These are phyloP conservation scores for Pyricularia grisea DNA, from an alignment of 2,329 filamentous ascomycete species.

Conservation along the genomic window DNA sequence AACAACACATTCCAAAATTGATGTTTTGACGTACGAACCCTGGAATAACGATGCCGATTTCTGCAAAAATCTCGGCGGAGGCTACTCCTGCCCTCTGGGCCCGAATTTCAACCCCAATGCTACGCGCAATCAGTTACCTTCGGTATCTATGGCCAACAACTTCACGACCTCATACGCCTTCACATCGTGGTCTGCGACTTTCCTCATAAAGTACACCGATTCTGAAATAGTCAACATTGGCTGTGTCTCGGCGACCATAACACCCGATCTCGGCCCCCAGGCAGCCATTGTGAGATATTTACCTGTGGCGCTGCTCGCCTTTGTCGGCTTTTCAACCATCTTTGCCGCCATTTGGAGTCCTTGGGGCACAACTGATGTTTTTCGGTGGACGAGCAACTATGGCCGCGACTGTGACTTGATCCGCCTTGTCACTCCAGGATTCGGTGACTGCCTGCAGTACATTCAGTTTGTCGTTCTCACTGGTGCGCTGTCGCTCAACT, in stretches of 20 bases:
- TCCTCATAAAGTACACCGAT: slow-evolving; percentile 71
- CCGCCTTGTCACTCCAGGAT: slow-evolving; percentile 87
- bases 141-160: slow-evolving; percentile 63
- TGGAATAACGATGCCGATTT: slow-evolving; percentile 51
- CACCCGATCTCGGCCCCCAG: slow-evolving; percentile 68
- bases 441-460: slow-evolving; percentile 94
- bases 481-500: slow-evolving; percentile 76
- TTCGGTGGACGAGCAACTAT: slow-evolving; percentile 97
- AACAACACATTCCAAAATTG: slow-evolving; percentile 62
- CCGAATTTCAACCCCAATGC: slow-evolving; percentile 53
- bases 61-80: slow-evolving; percentile 54
- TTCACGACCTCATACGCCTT: slow-evolving; percentile 82
- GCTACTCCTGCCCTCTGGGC: slow-evolving; percentile 57
- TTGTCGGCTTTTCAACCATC: slow-evolving; percentile 74
- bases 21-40: slow-evolving; percentile 70
- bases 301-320: slow-evolving; percentile 66
- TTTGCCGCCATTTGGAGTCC: slow-evolving; percentile 83
- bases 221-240: slow-evolving; percentile 52
- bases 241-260: slow-evolving; percentile 75
- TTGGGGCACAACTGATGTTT: slow-evolving; percentile 85
- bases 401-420: slow-evolving; percentile 87
- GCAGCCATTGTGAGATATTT: slow-evolving; percentile 64
- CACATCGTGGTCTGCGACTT: slow-evolving; percentile 64
- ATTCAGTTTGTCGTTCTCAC: slow-evolving; percentile 88
- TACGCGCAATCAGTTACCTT: slow-evolving; percentile 46